Evolutionary conservation across 2,329 filamentous ascomycete species (phyloP).

Genomic region (Diaporthe ilicicola): DNA sequence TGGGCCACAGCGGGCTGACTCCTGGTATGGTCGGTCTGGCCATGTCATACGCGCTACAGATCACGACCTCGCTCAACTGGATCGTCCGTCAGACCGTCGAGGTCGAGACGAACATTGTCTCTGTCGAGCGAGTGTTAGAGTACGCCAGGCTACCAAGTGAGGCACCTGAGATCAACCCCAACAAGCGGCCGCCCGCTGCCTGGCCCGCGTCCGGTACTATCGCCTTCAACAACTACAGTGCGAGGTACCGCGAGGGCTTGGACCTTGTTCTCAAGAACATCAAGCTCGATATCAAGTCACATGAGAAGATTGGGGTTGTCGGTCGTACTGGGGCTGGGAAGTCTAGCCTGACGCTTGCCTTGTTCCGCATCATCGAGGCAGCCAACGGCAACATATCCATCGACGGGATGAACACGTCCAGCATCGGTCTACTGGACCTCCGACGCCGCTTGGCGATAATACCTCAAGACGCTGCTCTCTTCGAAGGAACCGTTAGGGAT

Average conservation of each 20-base stretch:
- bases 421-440: constrained; percentile 89
- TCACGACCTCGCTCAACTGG: constrained; percentile 98
- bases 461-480: constrained; percentile 95
- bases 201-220: constrained; percentile 93
- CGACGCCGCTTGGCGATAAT: constrained; percentile 93
- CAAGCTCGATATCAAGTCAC: constrained; percentile 89
- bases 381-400: constrained; percentile 85
- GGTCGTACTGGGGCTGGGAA: constrained; percentile 96
- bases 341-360: constrained; percentile 87
- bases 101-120: constrained; percentile 99
- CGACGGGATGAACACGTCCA: constrained; percentile 87
- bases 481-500: constrained; percentile 77
- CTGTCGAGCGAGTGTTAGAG: constrained; percentile 95
- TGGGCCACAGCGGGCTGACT: constrained; percentile 68
- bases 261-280: constrained; percentile 95
- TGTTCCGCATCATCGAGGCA: constrained; percentile 96
- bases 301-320: constrained; percentile 98
- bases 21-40: constrained; percentile 86
- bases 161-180: constrained; percentile 91
- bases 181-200: constrained; percentile 84
- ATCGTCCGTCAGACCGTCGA: constrained; percentile 98
- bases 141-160: constrained; percentile 92
- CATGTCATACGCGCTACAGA: constrained; percentile 97
- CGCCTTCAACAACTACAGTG: constrained; percentile 92
- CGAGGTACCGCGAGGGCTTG: constrained; percentile 87